phyloP scores from a whole-genome alignment of 1,284 basidiomycete genomes.

The Trichosporon sp. region DNA sequence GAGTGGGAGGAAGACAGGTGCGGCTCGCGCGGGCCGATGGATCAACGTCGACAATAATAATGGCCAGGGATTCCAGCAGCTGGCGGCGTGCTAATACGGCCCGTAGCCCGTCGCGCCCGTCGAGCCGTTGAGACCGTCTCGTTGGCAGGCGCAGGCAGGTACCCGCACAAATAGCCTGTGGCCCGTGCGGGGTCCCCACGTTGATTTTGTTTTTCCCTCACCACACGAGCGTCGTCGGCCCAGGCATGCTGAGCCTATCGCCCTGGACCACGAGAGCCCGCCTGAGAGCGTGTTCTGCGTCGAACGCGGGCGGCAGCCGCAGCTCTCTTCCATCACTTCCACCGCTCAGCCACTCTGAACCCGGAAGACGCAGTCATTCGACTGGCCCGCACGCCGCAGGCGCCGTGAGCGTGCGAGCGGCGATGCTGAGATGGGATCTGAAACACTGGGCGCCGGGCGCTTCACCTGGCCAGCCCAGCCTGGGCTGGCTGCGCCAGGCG shows the following conservation, averaged over 20 bases:
- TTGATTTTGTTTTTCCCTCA: neutral
- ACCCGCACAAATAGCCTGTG: neutral
- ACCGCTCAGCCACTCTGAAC: neutral
- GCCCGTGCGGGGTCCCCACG: constrained; percentile 3
- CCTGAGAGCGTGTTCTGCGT: neutral
- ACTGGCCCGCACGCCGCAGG: neutral
- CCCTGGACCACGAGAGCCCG: neutral
- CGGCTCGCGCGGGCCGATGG: neutral
- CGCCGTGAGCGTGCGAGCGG: neutral
- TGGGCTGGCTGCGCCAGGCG: neutral
- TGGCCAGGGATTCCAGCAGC: neutral
- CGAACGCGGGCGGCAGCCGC: neutral
- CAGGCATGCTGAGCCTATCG: neutral
- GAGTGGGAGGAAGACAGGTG: neutral
- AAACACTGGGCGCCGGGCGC: neutral
- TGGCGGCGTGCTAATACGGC: neutral
- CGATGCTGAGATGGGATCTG: neutral
- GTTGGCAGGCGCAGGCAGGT: neutral
- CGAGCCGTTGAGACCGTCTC: neutral
- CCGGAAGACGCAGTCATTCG: neutral
- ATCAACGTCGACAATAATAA: neutral
- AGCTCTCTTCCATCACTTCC: neutral
- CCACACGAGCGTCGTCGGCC: neutral
- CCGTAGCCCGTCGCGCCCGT: neutral
- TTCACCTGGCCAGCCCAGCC: neutral